Evolutionary conservation across 768 basidiomycete species (phyloP).

Genomic region (Panaeolus cyanescens): DNA sequence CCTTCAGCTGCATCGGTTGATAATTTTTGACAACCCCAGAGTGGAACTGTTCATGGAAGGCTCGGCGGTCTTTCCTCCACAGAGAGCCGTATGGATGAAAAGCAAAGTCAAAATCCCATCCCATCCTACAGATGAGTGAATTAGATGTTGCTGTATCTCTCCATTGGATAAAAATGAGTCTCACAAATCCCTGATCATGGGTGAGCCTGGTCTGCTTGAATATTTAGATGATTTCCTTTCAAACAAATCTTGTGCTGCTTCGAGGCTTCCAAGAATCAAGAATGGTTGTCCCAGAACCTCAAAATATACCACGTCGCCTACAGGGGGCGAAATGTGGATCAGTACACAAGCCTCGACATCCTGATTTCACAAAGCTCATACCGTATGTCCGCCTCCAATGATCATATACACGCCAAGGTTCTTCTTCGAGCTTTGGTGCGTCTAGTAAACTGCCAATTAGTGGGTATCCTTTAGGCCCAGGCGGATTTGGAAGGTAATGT

Average conservation of each 20-base stretch:
- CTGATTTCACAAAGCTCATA: too few relatives aligned
- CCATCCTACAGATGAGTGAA: background rate
- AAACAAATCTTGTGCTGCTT: conserved; percentile 45
- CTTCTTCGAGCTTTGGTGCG: background rate
- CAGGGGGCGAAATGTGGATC: too few relatives aligned
- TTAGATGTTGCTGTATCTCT: background rate
- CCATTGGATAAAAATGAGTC: conserved; percentile 9
- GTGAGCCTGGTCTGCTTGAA: conserved; percentile 41
- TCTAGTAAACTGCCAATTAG: background rate
- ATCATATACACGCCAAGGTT: background rate
- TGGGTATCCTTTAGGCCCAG: background rate
- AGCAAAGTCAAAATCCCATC: background rate
- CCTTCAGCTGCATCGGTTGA: background rate
- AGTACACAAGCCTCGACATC: too few relatives aligned
- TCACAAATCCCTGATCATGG: conserved; percentile 44
- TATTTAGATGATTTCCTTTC: conserved; percentile 52
- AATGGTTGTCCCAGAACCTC: conserved; percentile 30
- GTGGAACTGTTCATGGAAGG: background rate
- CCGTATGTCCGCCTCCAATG: background rate
- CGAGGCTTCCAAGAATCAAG: conserved; percentile 19
- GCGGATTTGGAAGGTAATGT: background rate
- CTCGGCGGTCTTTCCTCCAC: conserved; percentile 2
- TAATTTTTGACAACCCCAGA: background rate
- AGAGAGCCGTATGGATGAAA: background rate
- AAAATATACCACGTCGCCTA: background rate